Percentiles rank a stretch among this genome's conserved stretches.
These are phyloP conservation scores for Lippia alba DNA, from an alignment of 305 asterid species.

Conservation along the genomic window DNA sequence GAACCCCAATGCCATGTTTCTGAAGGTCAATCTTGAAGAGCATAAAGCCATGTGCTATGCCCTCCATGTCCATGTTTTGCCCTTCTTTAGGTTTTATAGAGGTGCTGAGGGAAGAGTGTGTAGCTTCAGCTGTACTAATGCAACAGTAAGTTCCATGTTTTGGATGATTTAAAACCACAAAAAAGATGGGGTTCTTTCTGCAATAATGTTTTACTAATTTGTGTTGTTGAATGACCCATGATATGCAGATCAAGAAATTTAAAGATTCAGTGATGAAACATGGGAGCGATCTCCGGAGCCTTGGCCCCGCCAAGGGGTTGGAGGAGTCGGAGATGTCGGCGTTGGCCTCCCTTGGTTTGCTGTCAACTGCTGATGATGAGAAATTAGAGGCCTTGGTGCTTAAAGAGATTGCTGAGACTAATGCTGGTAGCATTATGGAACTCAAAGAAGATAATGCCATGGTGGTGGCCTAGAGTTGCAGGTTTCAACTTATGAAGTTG, in stretches of 20 bases:
- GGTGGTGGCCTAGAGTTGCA: constrained; percentile 43
- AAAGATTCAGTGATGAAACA: constrained; percentile 66
- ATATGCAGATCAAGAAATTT: constrained; percentile 63
- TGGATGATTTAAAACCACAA: neutral
- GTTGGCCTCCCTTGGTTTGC: constrained; percentile 57
- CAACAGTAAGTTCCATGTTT: constrained; percentile 61
- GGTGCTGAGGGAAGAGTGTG: constrained; percentile 72
- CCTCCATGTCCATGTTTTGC: constrained; percentile 73
- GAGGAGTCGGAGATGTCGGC: constrained; percentile 59
- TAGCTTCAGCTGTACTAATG: constrained; percentile 91
- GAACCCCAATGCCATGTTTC: constrained; percentile 56
- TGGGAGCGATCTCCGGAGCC: constrained; percentile 43
- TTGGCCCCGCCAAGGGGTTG: constrained; percentile 65
- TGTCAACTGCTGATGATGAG: constrained; percentile 38
- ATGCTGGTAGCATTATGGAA: neutral
- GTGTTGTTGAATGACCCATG: neutral
- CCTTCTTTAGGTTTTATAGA: constrained; percentile 78
- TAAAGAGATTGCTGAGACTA: constrained; percentile 23
- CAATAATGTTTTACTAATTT: neutral
- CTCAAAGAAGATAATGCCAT: constrained; percentile 33
- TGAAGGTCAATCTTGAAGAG: constrained; percentile 69
- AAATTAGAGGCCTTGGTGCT: constrained; percentile 36
- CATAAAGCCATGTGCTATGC: constrained; percentile 67
- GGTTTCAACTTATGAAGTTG: neutral
- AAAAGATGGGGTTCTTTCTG: neutral